Evolutionary conservation across 2,329 filamentous ascomycete species (phyloP).

Genomic region (Fusarium temperatum): DNA sequence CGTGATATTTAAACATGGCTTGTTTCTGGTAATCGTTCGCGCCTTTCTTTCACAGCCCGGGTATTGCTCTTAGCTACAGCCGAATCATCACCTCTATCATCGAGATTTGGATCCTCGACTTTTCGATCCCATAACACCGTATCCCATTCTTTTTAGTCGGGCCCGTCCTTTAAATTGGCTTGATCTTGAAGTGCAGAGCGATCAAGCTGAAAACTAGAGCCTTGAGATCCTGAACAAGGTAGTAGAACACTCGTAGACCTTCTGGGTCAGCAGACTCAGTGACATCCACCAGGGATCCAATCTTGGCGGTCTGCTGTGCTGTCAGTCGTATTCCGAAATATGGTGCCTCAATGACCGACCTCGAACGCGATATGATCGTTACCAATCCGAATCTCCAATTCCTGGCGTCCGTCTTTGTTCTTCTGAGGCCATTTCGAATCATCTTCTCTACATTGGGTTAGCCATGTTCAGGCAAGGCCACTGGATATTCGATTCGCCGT

Average conservation of each 20-base stretch:
- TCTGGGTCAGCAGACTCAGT: constrained; percentile 96
- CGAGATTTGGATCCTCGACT: not conserved
- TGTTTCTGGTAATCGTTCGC: constrained; percentile 3
- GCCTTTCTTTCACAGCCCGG: constrained; percentile 20
- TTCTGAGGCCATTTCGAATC: constrained; percentile 99
- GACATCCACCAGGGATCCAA: constrained; percentile 95
- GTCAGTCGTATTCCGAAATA: constrained; percentile 17
- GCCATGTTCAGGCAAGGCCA: not conserved
- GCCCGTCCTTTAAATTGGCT: constrained; percentile 67
- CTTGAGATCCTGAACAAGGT: constrained; percentile 96
- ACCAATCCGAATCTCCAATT: constrained; percentile 92
- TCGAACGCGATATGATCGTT: constrained; percentile 98
- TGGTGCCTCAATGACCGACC: constrained; percentile 59
- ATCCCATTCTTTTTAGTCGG: constrained; percentile 1
- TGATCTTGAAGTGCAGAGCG: constrained; percentile 96
- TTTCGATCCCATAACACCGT: constrained; percentile 1
- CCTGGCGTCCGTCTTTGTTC: constrained; percentile 98
- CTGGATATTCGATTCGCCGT: constrained; percentile 43
- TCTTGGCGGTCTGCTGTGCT: constrained; percentile 84
- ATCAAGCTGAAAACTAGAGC: constrained; percentile 97
- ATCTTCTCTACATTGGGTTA: constrained; percentile 75
- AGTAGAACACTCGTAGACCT: constrained; percentile 96
- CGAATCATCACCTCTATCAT: not conserved
- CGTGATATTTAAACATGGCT: not conserved
- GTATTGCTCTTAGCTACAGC: constrained; percentile 26